A percentile compares a stretch with the other conserved stretches of the same genome.
Conservation (phyloP, 441 rosid species). For the Populus hybrid region DNA sequence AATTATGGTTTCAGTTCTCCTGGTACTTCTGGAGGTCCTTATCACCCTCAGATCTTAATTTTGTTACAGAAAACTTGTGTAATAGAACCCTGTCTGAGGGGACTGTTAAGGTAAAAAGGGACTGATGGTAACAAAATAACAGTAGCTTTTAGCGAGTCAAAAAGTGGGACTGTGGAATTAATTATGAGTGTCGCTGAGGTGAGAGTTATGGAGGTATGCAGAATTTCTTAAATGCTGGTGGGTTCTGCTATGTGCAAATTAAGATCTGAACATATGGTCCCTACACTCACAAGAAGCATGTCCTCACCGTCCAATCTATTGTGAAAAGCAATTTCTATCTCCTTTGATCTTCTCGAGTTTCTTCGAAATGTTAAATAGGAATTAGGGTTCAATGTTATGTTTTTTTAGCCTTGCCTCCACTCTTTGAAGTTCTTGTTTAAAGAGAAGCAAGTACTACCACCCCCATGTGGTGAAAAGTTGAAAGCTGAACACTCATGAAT, state of each 20-base stretch:
- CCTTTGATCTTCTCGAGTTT: neutral
- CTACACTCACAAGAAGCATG: constrained; percentile 12
- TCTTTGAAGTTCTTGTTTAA: neutral
- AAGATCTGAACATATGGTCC: constrained; percentile 14
- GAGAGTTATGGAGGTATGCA: neutral
- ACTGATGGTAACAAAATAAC: neutral
- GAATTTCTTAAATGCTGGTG: constrained; percentile 11
- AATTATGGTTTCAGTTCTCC: neutral
- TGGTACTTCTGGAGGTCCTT: neutral
- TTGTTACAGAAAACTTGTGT: neutral
- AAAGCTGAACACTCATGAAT: neutral
- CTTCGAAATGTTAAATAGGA: neutral
- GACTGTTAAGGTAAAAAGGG: neutral
- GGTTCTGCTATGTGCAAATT: neutral
- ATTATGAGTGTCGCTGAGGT: neutral
- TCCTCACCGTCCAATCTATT: neutral
- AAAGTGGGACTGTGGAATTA: neutral
- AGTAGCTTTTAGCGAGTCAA: neutral
- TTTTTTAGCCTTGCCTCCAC: neutral
- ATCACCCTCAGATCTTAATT: neutral
- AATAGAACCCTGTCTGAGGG: neutral
- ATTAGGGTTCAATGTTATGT: neutral
- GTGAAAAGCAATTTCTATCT: no score
- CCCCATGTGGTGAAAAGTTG: constrained; percentile 14
- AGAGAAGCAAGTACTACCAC: neutral